A percentile compares a stretch with the other conserved stretches of the same genome.
Evolutionary conservation across 495 filamentous ascomycete species (phyloP).

Genomic region (Hypoxylon fragiforme): DNA sequence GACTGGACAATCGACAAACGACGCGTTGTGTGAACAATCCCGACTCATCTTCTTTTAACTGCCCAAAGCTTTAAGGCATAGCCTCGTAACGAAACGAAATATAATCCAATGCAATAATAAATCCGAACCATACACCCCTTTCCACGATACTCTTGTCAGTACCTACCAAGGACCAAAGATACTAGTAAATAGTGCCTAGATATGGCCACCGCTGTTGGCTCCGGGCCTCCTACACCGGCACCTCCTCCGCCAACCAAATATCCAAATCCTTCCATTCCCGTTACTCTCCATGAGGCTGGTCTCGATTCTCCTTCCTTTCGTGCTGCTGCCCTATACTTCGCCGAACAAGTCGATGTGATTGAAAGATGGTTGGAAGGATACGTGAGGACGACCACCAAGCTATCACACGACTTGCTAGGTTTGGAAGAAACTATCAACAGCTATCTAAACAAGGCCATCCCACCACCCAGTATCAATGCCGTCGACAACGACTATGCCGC

Average conservation of each 20-base stretch:
- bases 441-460: conserved; percentile 72
- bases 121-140: conserved; percentile 4
- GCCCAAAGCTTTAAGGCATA: no score
- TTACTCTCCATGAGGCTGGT: conserved; percentile 88
- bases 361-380: conserved; percentile 95
- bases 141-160: conserved; percentile 4
- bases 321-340: conserved; percentile 82
- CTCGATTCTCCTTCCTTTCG: conserved; percentile 96
- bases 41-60: no score
- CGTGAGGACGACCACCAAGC: conserved; percentile 73
- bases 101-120: conserved; percentile 23
- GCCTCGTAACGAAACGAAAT: background rate
- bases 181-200: no score
- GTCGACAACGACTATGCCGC: conserved; percentile 95
- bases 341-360: conserved; percentile 86
- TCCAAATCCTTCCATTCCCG: conserved; percentile 62
- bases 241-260: conserved; percentile 30
- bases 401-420: conserved; percentile 70
- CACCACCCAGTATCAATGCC: conserved; percentile 64
- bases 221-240: conserved; percentile 14
- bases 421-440: conserved; percentile 71
- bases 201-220: conserved; percentile 19
- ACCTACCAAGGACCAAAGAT: no score
- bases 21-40: no score
- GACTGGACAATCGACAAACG: conserved; percentile 2